These are phyloP conservation scores for Xerocomus minutiporus DNA, from an alignment of 1,284 basidiomycete species.

Conservation along the genomic window DNA sequence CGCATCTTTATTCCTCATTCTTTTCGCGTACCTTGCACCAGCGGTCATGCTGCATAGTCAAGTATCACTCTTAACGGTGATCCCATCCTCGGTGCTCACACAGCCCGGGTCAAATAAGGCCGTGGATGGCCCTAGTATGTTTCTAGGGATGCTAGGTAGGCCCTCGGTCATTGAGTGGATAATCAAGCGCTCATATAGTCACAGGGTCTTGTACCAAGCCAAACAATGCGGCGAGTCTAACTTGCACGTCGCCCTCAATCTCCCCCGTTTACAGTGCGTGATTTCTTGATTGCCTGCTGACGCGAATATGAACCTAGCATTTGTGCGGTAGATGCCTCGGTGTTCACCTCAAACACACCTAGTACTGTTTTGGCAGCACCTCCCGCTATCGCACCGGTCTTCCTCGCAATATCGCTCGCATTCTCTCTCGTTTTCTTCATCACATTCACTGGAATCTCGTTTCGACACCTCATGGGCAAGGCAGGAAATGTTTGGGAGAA, in stretches of 20 bases:
- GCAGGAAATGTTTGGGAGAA: constrained; percentile 48
- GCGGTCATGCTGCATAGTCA: constrained; percentile 52
- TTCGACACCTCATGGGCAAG: constrained; percentile 63
- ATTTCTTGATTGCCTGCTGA: constrained; percentile 1
- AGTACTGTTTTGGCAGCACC: constrained; percentile 56
- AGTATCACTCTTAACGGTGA: constrained; percentile 62
- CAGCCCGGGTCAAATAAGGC: constrained; percentile 37
- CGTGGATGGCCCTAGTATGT: constrained; percentile 68
- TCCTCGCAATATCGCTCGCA: constrained; percentile 58
- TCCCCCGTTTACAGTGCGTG: constrained; percentile 60
- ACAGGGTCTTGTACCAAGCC: constrained; percentile 66
- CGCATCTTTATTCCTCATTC: constrained; percentile 57
- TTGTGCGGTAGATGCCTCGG: constrained; percentile 50
- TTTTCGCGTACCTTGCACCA: constrained; percentile 66
- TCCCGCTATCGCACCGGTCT: constrained; percentile 55
- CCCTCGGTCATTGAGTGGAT: constrained; percentile 4
- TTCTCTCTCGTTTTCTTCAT: constrained; percentile 65
- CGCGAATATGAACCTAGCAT: not conserved
- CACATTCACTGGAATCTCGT: constrained; percentile 60
- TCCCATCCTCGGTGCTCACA: constrained; percentile 51
- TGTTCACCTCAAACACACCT: constrained; percentile 55
- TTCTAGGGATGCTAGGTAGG: constrained; percentile 63
- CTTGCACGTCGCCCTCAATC: constrained; percentile 53
- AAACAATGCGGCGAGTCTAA: constrained; percentile 45
- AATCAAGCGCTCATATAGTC: constrained; percentile 3